Evolutionary conservation across 345 rosid genomes (phyloP), one percentile per base, ranked within the genome.

Genomic region (Pseudoturritis turrita): DNA sequence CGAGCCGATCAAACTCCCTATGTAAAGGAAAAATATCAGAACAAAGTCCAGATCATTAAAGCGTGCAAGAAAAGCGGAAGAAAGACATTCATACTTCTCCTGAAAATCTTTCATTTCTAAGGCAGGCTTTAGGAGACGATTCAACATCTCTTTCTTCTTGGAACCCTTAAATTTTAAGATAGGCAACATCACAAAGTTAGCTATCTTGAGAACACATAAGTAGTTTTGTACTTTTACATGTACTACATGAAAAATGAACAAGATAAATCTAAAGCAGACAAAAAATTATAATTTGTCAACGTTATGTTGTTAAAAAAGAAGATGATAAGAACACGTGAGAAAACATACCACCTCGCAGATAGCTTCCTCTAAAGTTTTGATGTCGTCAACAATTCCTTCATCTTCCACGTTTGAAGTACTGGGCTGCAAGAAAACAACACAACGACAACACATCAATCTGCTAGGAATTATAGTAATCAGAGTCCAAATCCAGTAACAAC

Each of bases 1-100:
- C 92, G 62, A 77, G 81, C 57, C 79, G 82, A 73, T 85, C 86
- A 50, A 90, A 87, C 81, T 88, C 91, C 85, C 98, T 92, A 71
- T 13, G 75, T 13, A 68, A 59, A 26, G 43, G 62, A 10, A 67
- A 36, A 50, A 33, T 39, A 63, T 63, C 25, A 58, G 37, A 39
- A 63, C 36, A 70, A 21, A n/a, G 71, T 51, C 36, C 46, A 31
- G 61, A 58, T 65, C 31, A n/a, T 19, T 10, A 10, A 59, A 41
- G 61, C 53, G 59, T 45, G 46, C 57, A 53, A 68, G 39, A 51
- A 52, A 52, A 79, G 47, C 62, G 12, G 64, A 65, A n/a, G 56
- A 68, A 71, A 43, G 47, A 75, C 14, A 36, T 54, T 63, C 65
- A 65, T 75, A 95, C 99, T 80, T 88, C 68, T 91, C 89, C 82